These are phyloP conservation scores for Centrapalus pauciflorus DNA, from an alignment of 129 eudicot species.

Conservation along the genomic window DNA sequence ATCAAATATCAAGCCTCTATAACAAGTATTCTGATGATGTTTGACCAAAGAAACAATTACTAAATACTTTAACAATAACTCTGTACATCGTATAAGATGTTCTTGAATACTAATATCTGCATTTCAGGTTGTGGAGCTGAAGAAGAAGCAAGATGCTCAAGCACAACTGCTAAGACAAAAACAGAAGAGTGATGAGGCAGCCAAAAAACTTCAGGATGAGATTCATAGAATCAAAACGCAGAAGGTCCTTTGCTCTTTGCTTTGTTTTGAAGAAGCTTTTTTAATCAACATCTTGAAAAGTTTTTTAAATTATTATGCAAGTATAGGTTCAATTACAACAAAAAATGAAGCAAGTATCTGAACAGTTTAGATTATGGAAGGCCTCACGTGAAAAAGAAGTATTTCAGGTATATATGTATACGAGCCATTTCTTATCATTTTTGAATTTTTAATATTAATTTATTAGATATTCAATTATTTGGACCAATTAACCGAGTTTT, in stretches of 20 bases:
- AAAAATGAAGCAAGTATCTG: slow-evolving; percentile 95
- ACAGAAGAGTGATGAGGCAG: slow-evolving; percentile 94
- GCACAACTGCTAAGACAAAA: slow-evolving; percentile 87
- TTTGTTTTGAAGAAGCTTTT: neutral
- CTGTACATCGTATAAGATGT: neutral
- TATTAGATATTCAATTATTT: too few species aligned
- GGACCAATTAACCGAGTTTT: too few species aligned
- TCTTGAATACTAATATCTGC: neutral
- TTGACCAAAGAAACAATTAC: neutral
- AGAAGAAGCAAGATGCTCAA: slow-evolving; percentile 99
- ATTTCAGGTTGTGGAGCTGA: slow-evolving; percentile 68
- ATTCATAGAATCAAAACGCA: slow-evolving; percentile 89
- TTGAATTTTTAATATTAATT: too few species aligned
- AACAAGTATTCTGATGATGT: neutral
- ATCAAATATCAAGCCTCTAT: slow-evolving; percentile 6
- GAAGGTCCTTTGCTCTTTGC: slow-evolving; percentile 49
- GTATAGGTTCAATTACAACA: slow-evolving; percentile 90
- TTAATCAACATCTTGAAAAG: neutral
- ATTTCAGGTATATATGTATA: slow-evolving; percentile 79
- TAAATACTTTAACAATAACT: neutral
- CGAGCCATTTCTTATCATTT: neutral
- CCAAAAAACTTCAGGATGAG: slow-evolving; percentile 80
- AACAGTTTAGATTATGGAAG: slow-evolving; percentile 90
- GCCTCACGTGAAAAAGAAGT: slow-evolving; percentile 93
- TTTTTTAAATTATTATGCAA: neutral